Conservation (phyloP, 352 stramenopile genomes). For the Lagenidium giganteum region DNA sequence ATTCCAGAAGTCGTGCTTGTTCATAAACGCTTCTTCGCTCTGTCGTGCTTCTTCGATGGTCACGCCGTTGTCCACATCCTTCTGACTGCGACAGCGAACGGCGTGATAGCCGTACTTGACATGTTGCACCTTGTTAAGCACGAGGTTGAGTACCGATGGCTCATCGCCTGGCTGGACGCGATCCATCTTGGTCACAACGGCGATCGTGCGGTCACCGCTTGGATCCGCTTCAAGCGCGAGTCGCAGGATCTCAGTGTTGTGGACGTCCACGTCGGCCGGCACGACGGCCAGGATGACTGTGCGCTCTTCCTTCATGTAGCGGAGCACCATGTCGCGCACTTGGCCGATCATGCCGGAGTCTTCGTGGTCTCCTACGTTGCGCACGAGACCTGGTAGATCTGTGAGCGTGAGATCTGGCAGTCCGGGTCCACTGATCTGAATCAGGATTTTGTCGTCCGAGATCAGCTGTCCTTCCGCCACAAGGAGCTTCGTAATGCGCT, state of each 20-base stretch:
- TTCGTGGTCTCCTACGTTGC: conserved; percentile 59
- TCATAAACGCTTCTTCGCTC: conserved; percentile 57
- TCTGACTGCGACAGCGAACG: conserved; percentile 81
- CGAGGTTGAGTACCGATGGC: conserved; percentile 53
- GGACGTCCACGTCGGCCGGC: conserved; percentile 80
- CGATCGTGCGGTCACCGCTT: conserved; percentile 67
- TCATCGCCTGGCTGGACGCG: conserved; percentile 82
- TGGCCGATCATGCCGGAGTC: conserved; percentile 58
- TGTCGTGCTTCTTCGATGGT: conserved; percentile 44
- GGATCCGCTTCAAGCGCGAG: conserved; percentile 63
- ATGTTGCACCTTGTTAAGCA: conserved; percentile 69
- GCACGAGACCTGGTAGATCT: conserved; percentile 75
- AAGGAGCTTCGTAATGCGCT: conserved; percentile 56
- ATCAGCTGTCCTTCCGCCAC: conserved; percentile 63
- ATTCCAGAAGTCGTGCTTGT: conserved; percentile 38
- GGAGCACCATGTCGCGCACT: conserved; percentile 66
- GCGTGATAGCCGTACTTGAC: conserved; percentile 77
- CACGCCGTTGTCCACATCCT: conserved; percentile 45
- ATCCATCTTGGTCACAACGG: conserved; percentile 87
- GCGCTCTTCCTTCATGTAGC: conserved; percentile 64
- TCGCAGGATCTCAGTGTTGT: conserved; percentile 81
- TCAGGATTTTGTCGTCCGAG: conserved; percentile 75
- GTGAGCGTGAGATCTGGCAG: conserved; percentile 79
- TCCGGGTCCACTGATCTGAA: conserved; percentile 49
- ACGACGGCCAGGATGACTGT: conserved; percentile 86